Evolutionary conservation across 2,329 filamentous ascomycete species (phyloP), one percentile per base, ranked within the genome.

Genomic region (Nemania sp.): DNA sequence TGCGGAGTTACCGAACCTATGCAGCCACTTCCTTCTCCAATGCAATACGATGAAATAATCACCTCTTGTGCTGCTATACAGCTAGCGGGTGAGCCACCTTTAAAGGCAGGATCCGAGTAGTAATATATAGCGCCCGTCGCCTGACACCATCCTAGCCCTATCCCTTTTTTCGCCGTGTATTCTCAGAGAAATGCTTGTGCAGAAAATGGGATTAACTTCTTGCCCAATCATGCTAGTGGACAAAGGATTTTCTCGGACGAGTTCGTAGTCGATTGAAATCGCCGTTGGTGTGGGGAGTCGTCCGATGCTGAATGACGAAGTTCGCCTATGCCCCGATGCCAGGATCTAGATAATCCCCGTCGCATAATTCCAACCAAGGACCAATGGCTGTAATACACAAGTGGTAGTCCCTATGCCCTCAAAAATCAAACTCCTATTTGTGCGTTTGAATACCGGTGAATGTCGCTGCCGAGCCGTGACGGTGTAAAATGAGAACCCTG

Each of bases 401-500:
- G 51, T 61, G 27, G 26, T 18, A 32, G 26, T 51, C 55, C 47
- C 62, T 59, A 56, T 64, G 41, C 69, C 66, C 59, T 59, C 24
- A 69, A 65, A 62, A 66, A 54, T 63, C 54, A 69, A 69, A 70
- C 66, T 70, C 66, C 66, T 26, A 67, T 59, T 65, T 56, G 64
- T 66, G 66, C 65, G 54, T 52, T 64, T 57, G 57, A 64, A 45
- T 67, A 66, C 66, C 52, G 43, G 52, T 60, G 53, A 68, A 56
- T 69, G 69, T 66, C 66, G 69, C 70, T 65, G 69, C 54, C 55
- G 58, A 67, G 70, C 56, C 67, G 56, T 63, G 60, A 59, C 59
- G 64, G 65, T 70, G 66, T 47, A 68, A 66, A 62, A 70, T 62
- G 62, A 65, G 64, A 71, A 73, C 71, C 70, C 70, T 70, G 70